Evolutionary conservation across 805 yeast species (phyloP).

Genomic region (Saccharomycopsis amapae): DNA sequence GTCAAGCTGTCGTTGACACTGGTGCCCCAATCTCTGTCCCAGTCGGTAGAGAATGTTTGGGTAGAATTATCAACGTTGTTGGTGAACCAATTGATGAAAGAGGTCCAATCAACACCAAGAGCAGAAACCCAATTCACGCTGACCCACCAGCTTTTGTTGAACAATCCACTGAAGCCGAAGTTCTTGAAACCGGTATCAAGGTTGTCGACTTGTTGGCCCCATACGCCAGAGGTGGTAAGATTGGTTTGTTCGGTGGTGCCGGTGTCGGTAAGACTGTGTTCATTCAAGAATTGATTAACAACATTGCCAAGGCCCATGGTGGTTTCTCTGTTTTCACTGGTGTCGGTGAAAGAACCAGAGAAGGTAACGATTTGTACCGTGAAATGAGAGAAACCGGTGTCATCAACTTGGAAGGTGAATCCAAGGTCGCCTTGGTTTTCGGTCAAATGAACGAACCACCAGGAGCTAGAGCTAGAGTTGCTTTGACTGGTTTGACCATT

Average conservation of each 20-base stretch:
- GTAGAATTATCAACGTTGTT: conserved; percentile 95
- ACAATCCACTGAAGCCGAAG: conserved; percentile 97
- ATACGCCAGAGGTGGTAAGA: conserved; percentile 99
- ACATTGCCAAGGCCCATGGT: conserved; percentile 98
- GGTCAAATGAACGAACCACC: conserved; percentile 99
- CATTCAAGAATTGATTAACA: conserved; percentile 99
- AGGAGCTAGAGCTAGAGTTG: conserved; percentile 72
- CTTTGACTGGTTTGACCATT: conserved; percentile 17
- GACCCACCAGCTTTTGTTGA: conserved; percentile 95
- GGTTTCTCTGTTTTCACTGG: conserved; percentile 37
- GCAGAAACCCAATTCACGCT: conserved; percentile 97
- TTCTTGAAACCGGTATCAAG: conserved; percentile 98
- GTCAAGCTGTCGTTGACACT: conserved; percentile 84
- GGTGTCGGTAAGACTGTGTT: conserved; percentile 99
- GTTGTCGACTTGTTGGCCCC: conserved; percentile 99
- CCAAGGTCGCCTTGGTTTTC: conserved; percentile 98
- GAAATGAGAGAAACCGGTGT: conserved; percentile 99
- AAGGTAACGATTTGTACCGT: conserved; percentile 99
- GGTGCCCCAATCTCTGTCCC: conserved; percentile 99
- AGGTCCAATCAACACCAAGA: conserved; percentile 92
- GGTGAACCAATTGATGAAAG: conserved; percentile 99
- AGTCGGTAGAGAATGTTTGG: conserved; percentile 98
- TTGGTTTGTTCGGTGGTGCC: conserved; percentile 99
- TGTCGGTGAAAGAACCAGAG: conserved; percentile 99
- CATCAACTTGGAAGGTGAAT: conserved; percentile 98